Evolutionary conservation across 2,329 filamentous ascomycete species (phyloP), one percentile per base, ranked within the genome.

Genomic region (Nigrospora sphaerica): DNA sequence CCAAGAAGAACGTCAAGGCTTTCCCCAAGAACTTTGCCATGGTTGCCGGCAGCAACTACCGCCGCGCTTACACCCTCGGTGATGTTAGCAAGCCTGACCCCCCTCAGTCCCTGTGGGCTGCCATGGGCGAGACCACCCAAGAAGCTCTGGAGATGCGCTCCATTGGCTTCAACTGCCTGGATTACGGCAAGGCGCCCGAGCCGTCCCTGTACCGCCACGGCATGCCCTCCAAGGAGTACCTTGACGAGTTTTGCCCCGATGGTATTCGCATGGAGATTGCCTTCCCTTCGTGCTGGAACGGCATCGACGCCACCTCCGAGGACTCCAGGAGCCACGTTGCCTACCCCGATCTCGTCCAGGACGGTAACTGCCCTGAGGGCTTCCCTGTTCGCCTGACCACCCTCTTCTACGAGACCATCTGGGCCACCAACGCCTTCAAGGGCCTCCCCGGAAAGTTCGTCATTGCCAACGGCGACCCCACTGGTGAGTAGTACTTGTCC

Each of bases 211-310:
- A 81, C 65, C 88, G 91, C 54, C 91, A 95, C 65, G 83, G 80
- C 62, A 59, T 96, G 56, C 91, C 92, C 0, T 78, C 85, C 57
- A 95, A 95, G 74, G 67, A 68, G 0, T 95, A 80, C 61, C 74
- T 95, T 33, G 90, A 96, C 60, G 75, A 75, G 46, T 83, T 92
- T 67, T 97, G 92, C 69, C 68, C 69, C n/a, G 77, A 95, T 58
- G 92, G 92, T 48, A 61, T 95, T 39, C 85, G 90, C 40, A 72
- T 92, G 39, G 90, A 95, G 66, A 67, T 95, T 49, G 88, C 88
- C 78, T 95, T 95, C 68, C 88, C 88, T 0, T 89, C 85, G 2
- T 95, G 89, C 77, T 95, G 89, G 85, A 87, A 93, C 57, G 87
- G 88, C 43, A 75, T 80, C 56, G 74, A 84, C 51, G 46, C 70